Base-by-base conservation (phyloP, 129 eudicot species). In the Gnaphalium uliginosum region DNA sequence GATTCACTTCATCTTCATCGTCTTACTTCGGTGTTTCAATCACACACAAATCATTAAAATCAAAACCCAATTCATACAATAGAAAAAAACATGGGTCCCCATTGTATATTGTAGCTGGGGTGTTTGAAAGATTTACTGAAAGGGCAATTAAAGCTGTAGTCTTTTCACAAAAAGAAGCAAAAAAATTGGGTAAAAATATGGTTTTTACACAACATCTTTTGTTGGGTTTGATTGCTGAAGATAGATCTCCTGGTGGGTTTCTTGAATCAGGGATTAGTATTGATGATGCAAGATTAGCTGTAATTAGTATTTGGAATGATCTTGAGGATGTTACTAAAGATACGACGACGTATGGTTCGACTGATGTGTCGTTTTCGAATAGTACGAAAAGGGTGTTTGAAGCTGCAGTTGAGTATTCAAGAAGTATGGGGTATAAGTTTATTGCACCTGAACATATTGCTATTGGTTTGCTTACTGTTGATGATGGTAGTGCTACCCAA, bases 401-500 rank as follows among this genome's bases (percentile, higher is more conserved):
- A 79, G 97, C 97, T 22, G 97, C 97, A 4, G 92, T 92, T 25
- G 97, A 92, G 89, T 92, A 92, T 78, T 92, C 97, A 0, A 89
- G 83, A 82, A 89, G 88, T 39, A 87, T 87, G 90, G 97, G 96
- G 23, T 87, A 92, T 58, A 87, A 92, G 72, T 92, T 81, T 70
- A 87, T 92, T 59, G 88, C 92, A 0, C 97, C 96, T 1, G 97
- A 92, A 70, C 97, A 92, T 82, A 89, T 92, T 70, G 87, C 92
- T 5, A 84, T 92, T 63, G 97, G 97, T 57, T 82, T 92, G 87
- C 87, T 92, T 62, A 89, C 92, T 0, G 97, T 92, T 60, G 97
- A 89, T 75, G 97, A 92, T 87, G 97, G 96, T 7, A 85, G 87
- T 66, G 96, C 90, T 53, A 76, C 74, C 6, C 92, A 88, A 57